Conservation (phyloP, 2,329 filamentous ascomycete genomes). For the Sarocladium kiliense region DNA sequence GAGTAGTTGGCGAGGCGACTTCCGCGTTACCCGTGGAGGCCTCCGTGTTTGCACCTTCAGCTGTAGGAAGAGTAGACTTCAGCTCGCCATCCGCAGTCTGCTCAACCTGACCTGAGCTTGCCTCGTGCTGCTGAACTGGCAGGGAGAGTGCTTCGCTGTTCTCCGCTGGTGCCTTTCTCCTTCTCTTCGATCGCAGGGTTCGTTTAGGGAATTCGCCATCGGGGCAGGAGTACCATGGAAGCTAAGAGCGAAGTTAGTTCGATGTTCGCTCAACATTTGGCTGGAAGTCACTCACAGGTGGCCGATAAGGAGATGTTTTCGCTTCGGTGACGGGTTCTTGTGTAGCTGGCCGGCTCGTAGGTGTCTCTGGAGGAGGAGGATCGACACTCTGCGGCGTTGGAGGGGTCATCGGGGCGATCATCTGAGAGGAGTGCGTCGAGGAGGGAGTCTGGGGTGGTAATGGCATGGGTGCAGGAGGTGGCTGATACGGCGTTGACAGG, state of each 20-base stretch:
- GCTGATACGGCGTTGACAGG: slow-evolving; percentile 52
- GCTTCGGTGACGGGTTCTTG: slow-evolving; percentile 11
- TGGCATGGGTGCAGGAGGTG: slow-evolving; percentile 39
- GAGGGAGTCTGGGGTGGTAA: slow-evolving; percentile 46
- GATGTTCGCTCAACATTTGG: neutral
- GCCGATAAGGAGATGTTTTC: slow-evolving; percentile 32
- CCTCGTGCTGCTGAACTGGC: slow-evolving; percentile 34
- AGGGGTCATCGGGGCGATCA: slow-evolving; percentile 39
- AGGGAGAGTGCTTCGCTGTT: slow-evolving; percentile 35
- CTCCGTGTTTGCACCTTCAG: slow-evolving; percentile 4
- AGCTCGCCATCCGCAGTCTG: neutral
- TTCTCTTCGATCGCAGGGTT: slow-evolving; percentile 31
- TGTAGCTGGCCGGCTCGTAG: slow-evolving; percentile 8
- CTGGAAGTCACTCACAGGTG: slow-evolving; percentile 41
- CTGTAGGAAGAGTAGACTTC: slow-evolving; percentile 8
- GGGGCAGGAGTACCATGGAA: slow-evolving; percentile 54
- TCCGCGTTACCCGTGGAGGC: slow-evolving; percentile 24
- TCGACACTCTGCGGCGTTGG: slow-evolving; percentile 36
- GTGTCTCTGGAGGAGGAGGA: slow-evolving; percentile 15
- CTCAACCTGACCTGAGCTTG: slow-evolving; percentile 13
- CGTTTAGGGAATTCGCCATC: slow-evolving; percentile 44
- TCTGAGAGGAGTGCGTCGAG: slow-evolving; percentile 44
- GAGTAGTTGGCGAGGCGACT: slow-evolving; percentile 30
- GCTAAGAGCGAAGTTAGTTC: slow-evolving; percentile 25
- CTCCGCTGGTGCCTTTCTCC: slow-evolving; percentile 34